phyloP scores from a whole-genome alignment of 1,284 basidiomycete species.

The Rhodofomes roseus region DNA sequence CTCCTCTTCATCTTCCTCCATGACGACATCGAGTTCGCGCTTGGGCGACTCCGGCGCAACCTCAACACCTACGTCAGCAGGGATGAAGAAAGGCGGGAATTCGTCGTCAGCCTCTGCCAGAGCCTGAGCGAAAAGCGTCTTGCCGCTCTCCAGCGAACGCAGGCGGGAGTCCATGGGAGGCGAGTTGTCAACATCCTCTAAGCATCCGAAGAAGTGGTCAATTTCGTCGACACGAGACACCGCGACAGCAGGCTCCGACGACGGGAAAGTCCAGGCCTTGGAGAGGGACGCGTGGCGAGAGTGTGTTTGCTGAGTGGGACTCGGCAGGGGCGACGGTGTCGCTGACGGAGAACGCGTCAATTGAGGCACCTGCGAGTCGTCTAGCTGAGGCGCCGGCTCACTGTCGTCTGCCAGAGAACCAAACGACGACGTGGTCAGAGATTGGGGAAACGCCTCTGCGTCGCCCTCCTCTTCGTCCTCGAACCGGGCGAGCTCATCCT shows the following conservation, averaged over 20 bases:
- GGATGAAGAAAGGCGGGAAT: conserved; percentile 46
- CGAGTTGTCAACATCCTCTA: conserved; percentile 56
- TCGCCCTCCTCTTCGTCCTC: conserved; percentile 67
- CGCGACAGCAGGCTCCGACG: conserved; percentile 21
- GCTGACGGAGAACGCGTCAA: conserved; percentile 24
- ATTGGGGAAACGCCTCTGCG: conserved; percentile 36
- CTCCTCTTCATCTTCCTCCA: conserved; percentile 40
- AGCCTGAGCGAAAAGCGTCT: conserved; percentile 51
- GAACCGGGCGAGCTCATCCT: conserved; percentile 57
- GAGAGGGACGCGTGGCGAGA: conserved; percentile 46
- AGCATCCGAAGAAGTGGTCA: conserved; percentile 72
- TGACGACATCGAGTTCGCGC: conserved; percentile 35
- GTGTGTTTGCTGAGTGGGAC: conserved; percentile 24
- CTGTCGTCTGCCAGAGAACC: conserved; percentile 50
- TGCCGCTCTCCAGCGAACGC: conserved; percentile 48
- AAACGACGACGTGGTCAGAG: conserved; percentile 43
- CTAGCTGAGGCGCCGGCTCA: conserved; percentile 27
- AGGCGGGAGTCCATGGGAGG: conserved; percentile 32
- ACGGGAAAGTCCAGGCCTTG: conserved; percentile 71
- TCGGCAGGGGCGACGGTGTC: conserved; percentile 29
- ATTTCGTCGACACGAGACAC: conserved; percentile 38
- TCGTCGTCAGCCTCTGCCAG: conserved; percentile 42
- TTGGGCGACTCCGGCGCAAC: conserved; percentile 26
- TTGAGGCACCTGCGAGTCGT: conserved; percentile 15
- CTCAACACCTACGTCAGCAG: conserved; percentile 48